Percentiles rank a stretch among this genome's conserved stretches.
Conservation (phyloP, 176 grass and related monocot genomes). For the Phoenix roebelenii region DNA sequence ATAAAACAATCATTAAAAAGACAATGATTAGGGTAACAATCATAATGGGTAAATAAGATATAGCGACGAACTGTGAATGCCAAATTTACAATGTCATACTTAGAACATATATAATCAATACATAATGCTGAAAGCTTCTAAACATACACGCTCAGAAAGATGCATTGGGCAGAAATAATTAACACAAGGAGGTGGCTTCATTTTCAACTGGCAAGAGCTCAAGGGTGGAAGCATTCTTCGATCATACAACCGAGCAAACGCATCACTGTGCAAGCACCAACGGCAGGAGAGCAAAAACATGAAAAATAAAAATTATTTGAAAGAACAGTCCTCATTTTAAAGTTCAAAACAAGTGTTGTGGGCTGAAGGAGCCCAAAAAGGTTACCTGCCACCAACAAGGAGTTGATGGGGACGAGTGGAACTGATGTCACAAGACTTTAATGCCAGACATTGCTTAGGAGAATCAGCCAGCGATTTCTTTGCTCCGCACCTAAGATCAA, state of each 20-base stretch:
- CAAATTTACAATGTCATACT: too few relatives aligned
- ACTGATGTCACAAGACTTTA: constrained; percentile 97
- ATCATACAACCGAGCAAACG: constrained; percentile 84
- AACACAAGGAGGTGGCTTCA: constrained; percentile 61
- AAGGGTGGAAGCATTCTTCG: constrained; percentile 87
- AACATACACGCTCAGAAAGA: constrained; percentile 77
- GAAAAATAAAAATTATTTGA: neutral
- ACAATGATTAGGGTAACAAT: too few relatives aligned
- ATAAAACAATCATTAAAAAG: too few relatives aligned
- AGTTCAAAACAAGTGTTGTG: too few relatives aligned
- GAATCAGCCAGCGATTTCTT: constrained; percentile 76
- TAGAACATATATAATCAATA: too few relatives aligned
- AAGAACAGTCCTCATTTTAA: too few relatives aligned
- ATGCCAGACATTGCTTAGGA: constrained; percentile 47
- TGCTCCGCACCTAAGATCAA: constrained; percentile 81
- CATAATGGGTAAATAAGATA: too few relatives aligned
- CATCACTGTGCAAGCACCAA: constrained; percentile 45
- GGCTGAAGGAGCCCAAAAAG: constrained; percentile 1
- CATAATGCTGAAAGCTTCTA: neutral
- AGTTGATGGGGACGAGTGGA: constrained; percentile 80
- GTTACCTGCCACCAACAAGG: constrained; percentile 89
- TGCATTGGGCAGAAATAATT: constrained; percentile 85
- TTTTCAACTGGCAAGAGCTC: constrained; percentile 62
- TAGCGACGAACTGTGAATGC: too few relatives aligned
- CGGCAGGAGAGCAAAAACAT: neutral